These are phyloP conservation scores for Lactarius quietus DNA, from an alignment of 768 basidiomycete species.

Conservation along the genomic window DNA sequence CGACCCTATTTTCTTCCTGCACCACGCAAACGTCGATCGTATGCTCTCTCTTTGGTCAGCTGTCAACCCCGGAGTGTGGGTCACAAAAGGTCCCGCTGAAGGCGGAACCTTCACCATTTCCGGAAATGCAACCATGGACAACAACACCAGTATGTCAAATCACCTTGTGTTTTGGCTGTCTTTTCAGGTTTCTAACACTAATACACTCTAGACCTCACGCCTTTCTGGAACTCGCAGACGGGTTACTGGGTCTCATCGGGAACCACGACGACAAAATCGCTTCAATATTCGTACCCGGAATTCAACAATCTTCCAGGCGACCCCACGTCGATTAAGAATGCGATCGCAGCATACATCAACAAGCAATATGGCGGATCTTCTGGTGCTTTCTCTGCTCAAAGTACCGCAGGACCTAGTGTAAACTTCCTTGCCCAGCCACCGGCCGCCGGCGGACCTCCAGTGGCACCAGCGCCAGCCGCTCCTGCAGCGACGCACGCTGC, in stretches of 20 bases:
- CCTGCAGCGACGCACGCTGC: neutral
- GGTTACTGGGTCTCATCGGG: conserved; percentile 41
- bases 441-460: neutral
- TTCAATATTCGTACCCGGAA: conserved; percentile 53
- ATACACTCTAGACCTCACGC: conserved; percentile 38
- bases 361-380: conserved; percentile 32
- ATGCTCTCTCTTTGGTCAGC: conserved; percentile 50
- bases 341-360: conserved; percentile 37
- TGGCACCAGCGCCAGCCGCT: neutral
- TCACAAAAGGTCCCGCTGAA: conserved; percentile 29
- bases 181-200: neutral
- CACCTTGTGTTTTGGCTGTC: neutral
- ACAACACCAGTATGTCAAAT: conserved; percentile 12
- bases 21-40: conserved; percentile 53
- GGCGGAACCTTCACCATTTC: conserved; percentile 22
- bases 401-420: neutral
- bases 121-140: conserved; percentile 4
- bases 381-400: neutral
- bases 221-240: conserved; percentile 42
- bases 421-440: conserved; percentile 22
- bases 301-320: conserved; percentile 40
- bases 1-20: conserved; percentile 54
- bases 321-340: conserved; percentile 29
- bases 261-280: conserved; percentile 31
- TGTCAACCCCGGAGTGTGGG: conserved; percentile 42